These are phyloP conservation scores for Sarocladium oryzae DNA, from an alignment of 2,329 filamentous ascomycete genomes.

Conservation along the genomic window DNA sequence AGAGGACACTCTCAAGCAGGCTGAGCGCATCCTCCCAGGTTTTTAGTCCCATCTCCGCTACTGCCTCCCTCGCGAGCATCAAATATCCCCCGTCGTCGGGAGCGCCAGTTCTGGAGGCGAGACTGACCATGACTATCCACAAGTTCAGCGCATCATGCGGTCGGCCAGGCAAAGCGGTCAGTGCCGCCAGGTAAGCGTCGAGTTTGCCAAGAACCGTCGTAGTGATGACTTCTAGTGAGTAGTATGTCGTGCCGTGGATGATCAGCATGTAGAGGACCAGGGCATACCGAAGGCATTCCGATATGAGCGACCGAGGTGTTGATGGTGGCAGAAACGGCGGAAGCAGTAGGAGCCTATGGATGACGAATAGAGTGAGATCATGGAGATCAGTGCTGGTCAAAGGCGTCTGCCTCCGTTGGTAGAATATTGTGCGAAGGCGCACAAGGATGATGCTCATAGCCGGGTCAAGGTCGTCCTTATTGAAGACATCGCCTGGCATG, in stretches of 20 bases:
- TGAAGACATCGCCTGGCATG: conserved; percentile 5
- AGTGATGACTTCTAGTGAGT: conserved; percentile 39
- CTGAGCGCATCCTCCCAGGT: conserved; percentile 12
- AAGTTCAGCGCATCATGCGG: conserved; percentile 24
- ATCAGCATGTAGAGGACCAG: conserved; percentile 45
- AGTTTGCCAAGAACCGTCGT: conserved; percentile 27
- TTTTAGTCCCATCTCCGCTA: background rate
- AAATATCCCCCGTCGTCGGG: conserved; percentile 23
- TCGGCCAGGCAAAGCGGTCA: conserved; percentile 10
- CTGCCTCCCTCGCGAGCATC: conserved; percentile 14
- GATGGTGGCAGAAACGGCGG: conserved; percentile 11
- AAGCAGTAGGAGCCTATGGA: conserved; percentile 39
- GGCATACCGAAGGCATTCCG: conserved; percentile 40
- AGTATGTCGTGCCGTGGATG: conserved; percentile 50
- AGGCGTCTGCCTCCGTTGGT: conserved; percentile 19
- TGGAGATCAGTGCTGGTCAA: conserved; percentile 40
- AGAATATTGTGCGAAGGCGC: conserved; percentile 39
- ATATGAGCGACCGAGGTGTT: conserved; percentile 17
- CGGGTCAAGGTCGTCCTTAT: conserved; percentile 20
- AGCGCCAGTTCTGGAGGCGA: conserved; percentile 27
- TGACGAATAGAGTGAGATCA: conserved; percentile 47
- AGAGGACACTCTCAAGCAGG: conserved; percentile 21
- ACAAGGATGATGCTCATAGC: conserved; percentile 29
- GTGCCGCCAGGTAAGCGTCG: conserved; percentile 20
- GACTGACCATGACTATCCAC: conserved; percentile 37